These are phyloP conservation scores for Phylloporus rhodoxanthus DNA, from an alignment of 768 basidiomycete species.

Conservation along the genomic window DNA sequence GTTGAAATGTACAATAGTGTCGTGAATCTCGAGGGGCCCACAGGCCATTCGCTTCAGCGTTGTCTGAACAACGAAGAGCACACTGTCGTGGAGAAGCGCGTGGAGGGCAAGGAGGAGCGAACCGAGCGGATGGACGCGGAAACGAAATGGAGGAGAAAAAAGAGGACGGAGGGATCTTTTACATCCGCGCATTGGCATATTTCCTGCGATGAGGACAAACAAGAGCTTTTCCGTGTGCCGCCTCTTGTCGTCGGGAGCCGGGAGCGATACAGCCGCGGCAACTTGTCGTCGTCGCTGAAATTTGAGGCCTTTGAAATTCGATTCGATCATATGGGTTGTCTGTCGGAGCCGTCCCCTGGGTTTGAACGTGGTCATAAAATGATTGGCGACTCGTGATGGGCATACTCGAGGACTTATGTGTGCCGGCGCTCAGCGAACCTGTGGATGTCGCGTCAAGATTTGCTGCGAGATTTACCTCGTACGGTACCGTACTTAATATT, in stretches of 20 bases:
- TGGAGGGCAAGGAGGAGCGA: constrained; percentile 5
- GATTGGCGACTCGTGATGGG: not conserved
- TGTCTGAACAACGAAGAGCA: not conserved
- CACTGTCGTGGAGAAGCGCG: constrained; percentile 4
- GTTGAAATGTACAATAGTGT: constrained; percentile 12
- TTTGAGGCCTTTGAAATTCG: constrained; percentile 26
- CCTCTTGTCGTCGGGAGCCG: constrained; percentile 23
- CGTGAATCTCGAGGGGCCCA: constrained; percentile 13
- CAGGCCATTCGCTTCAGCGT: constrained; percentile 20
- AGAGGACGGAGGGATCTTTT: constrained; percentile 21
- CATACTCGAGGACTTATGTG: too few species aligned
- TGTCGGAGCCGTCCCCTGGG: constrained; percentile 1
- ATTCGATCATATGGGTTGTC: constrained; percentile 9
- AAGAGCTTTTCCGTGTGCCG: constrained; percentile 12
- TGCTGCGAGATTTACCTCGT: constrained; percentile 4
- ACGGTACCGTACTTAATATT: constrained; percentile 5
- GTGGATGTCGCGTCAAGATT: not conserved
- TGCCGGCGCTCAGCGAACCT: not conserved
- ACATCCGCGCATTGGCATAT: constrained; percentile 28
- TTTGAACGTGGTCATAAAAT: not conserved
- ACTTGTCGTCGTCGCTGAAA: constrained; percentile 15
- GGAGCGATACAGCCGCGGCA: constrained; percentile 21
- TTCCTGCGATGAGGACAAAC: constrained; percentile 21
- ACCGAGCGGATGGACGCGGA: constrained; percentile 22
- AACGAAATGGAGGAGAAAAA: constrained; percentile 15